A percentile compares a stretch with the other conserved stretches of the same genome.
phyloP scores from a whole-genome alignment of 805 yeast genomes.

The Ogataea trehaloabstinens region DNA sequence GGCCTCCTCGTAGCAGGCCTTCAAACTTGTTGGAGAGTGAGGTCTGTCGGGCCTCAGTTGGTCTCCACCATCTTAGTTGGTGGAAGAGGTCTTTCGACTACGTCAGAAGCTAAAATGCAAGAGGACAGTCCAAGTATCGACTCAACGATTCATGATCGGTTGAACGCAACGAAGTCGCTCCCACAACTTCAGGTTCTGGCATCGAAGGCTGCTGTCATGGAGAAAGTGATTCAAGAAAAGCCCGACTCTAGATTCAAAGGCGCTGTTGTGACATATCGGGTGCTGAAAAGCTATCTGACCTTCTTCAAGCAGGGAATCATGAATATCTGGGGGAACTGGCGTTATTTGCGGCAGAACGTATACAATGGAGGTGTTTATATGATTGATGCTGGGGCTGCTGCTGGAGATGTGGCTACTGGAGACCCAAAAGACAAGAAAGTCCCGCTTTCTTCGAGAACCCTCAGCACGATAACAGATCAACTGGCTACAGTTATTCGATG shows the following conservation, averaged over 20 bases:
- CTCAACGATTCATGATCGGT: slow-evolving; percentile 5
- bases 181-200: slow-evolving; percentile 23
- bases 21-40: too few relatives aligned
- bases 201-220: slow-evolving; percentile 4
- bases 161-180: slow-evolving; percentile 14
- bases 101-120: too few relatives aligned
- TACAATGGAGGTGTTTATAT: slow-evolving; percentile 27
- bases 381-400: slow-evolving; percentile 26
- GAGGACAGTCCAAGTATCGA: slow-evolving; percentile 1
- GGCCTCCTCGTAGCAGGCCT: too few relatives aligned
- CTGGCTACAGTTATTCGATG: slow-evolving; percentile 25
- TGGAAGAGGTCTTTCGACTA: too few relatives aligned
- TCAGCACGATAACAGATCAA: slow-evolving; percentile 22
- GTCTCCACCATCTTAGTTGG: too few relatives aligned
- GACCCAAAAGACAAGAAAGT: slow-evolving; percentile 22
- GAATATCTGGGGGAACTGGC: slow-evolving; percentile 50
- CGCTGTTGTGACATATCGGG: slow-evolving; percentile 15
- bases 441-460: slow-evolving; percentile 9
- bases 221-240: slow-evolving; percentile 7
- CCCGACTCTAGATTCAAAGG: slow-evolving; percentile 6
- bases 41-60: too few relatives aligned
- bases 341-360: slow-evolving; percentile 25
- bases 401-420: slow-evolving; percentile 25
- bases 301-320: slow-evolving; percentile 60
- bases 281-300: slow-evolving; percentile 29